A percentile compares a stretch with the other conserved stretches of the same genome.
Conservation (phyloP, 306 rosid species). For the Mimosa bimucronata region DNA sequence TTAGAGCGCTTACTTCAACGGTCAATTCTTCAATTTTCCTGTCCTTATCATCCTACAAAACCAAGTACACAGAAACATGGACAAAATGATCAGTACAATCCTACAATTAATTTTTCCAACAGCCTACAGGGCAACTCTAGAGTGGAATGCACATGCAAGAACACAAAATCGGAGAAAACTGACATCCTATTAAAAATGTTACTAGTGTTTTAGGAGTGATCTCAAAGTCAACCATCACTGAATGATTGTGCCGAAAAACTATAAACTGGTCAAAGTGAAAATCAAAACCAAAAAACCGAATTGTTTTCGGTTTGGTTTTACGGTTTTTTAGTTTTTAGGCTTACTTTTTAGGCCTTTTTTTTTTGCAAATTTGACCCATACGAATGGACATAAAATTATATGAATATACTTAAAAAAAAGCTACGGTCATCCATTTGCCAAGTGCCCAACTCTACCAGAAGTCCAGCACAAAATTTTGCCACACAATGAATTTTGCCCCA, state of each 20-base stretch:
- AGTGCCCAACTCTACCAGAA: too few relatives aligned
- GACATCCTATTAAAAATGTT: constrained; percentile 8
- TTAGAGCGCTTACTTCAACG: constrained; percentile 36
- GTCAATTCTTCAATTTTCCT: constrained; percentile 41
- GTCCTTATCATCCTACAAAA: constrained; percentile 40
- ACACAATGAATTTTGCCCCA: too few relatives aligned
- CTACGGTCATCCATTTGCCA: too few relatives aligned
- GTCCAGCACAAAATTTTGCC: too few relatives aligned
- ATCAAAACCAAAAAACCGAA: too few relatives aligned
- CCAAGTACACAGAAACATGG: constrained; percentile 3
- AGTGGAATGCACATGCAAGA: background rate
- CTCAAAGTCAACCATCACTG: constrained; percentile 35
- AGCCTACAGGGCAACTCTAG: background rate
- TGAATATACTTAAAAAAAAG: too few relatives aligned
- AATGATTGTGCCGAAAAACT: constrained; percentile 50
- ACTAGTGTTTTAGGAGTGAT: constrained; percentile 32
- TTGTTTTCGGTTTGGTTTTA: too few relatives aligned
- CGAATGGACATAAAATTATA: too few relatives aligned
- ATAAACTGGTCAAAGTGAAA: too few relatives aligned
- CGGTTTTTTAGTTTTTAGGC: too few relatives aligned
- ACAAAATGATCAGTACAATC: background rate
- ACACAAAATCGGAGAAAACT: background rate
- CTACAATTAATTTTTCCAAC: background rate
- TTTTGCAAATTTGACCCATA: too few relatives aligned
- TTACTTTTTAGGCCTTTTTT: too few relatives aligned